Base-by-base conservation (phyloP, 352 stramenopile species). In the Phytophthora agathidicida region DNA sequence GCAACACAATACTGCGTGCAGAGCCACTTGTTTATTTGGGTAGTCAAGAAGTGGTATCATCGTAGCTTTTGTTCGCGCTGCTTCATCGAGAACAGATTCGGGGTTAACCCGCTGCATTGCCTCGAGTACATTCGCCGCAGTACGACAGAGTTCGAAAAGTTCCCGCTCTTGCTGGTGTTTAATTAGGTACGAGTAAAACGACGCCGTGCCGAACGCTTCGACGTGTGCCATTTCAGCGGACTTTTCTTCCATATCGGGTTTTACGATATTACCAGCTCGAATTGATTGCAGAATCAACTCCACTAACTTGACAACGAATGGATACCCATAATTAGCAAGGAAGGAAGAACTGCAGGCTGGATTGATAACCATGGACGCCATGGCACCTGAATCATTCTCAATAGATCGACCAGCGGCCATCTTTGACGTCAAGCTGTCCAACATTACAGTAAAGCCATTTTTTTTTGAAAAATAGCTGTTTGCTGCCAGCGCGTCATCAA, bases 31-130 rank as follows among this genome's bases (percentile, higher is more conserved):
- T 9, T 57, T 56, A 35, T 68, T 68, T 14, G 50, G 23, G 24
- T 63, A 48, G 28, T 51, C 38, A 9, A 68, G 51, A 31, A 68
- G 50, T 2, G 52, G 59, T 22, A 68, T 16, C 19, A 68, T 46
- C 4, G 59, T 68, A 7, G 30, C 11, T 39, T 49, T 68, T 5
- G 59, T 68, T 37, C 59, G 22, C 11, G 59, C 27, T 19, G 32
- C 31, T 63, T 68, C 59, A 38, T 68, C 59, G 20, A 62, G 22
- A 39, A 68, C 26, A 7, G 59, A 57, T 13, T 68, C 42, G 1
- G 50, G 26, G 17, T 19, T 51, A 28, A 31, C 33, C 19, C 24
- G 24, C 27, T 52, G 52, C 42, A 52, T 57, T 26, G 45, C 22
- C 20, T 68, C 35, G 10, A 68, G 59, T 9, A 26, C 22, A 4